Conservation (phyloP, 2,329 filamentous ascomycete genomes). For the Fusarium nurragi region DNA sequence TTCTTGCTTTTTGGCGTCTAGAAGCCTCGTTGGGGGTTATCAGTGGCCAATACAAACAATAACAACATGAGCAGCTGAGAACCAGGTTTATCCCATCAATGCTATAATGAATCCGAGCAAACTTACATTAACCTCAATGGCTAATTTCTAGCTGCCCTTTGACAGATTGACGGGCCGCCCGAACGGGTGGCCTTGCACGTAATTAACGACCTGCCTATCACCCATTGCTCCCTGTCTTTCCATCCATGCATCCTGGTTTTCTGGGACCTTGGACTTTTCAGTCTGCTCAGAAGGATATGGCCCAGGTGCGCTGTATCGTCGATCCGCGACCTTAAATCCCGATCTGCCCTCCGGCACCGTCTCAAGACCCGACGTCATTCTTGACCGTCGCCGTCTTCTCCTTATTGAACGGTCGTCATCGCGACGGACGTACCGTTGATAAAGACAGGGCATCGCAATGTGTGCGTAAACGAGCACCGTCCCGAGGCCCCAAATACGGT, state of each 20-base stretch:
- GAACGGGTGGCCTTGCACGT: background rate
- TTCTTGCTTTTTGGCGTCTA: slow-evolving; percentile 27
- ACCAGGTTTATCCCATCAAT: slow-evolving; percentile 10
- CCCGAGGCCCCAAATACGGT: background rate
- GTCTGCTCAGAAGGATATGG: slow-evolving; percentile 4
- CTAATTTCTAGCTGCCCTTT: slow-evolving; percentile 1
- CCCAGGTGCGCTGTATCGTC: slow-evolving; percentile 34
- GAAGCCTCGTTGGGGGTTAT: slow-evolving; percentile 14
- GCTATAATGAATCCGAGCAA: slow-evolving; percentile 15
- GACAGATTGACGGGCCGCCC: slow-evolving; percentile 5
- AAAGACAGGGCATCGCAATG: slow-evolving; percentile 14
- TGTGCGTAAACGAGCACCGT: slow-evolving; percentile 10
- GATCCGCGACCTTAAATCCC: slow-evolving; percentile 42
- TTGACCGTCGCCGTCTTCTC: slow-evolving; percentile 22
- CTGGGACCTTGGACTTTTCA: background rate
- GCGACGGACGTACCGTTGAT: slow-evolving; percentile 13
- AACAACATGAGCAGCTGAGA: slow-evolving; percentile 7
- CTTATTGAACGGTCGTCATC: slow-evolving; percentile 38
- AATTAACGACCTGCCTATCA: background rate
- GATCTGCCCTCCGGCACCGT: slow-evolving; percentile 36
- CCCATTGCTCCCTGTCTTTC: slow-evolving; percentile 10
- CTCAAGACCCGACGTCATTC: slow-evolving; percentile 41
- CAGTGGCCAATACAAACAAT: slow-evolving; percentile 8
- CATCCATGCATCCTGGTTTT: slow-evolving; percentile 2
- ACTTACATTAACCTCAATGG: slow-evolving; percentile 12